Base-by-base conservation (phyloP, 1,284 basidiomycete genomes). In the Ceratobasidium sp. region DNA sequence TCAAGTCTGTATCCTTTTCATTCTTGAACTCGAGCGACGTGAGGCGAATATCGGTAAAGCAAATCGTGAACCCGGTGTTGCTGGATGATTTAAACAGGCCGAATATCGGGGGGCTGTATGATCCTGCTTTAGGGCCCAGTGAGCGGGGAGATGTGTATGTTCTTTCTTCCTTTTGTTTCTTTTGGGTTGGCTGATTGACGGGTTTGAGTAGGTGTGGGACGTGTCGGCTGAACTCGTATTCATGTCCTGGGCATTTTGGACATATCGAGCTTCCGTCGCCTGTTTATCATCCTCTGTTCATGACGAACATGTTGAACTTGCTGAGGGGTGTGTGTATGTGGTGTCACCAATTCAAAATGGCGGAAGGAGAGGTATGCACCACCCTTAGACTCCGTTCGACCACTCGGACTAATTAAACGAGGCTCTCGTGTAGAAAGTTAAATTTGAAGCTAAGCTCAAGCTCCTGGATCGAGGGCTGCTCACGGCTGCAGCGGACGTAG, bases 181-280 rank as follows among this genome's bases (percentile, higher is more conserved):
- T 57, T 33, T 64, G 17, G 19, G 22, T 19, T 57, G 29, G n/a
- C 29, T 56, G 9, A 27, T 17, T 31, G 27, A 9, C 9, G 29
- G 51, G 60, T 57, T 44, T 53, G n/a, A 75, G 48, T 81, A 98
- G 97, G 77, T 99, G 98, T 83, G 86, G 93, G 78, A 98, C 98
- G 83, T 99, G 98, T 83, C 91, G 89, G 74, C 89, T 97, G 78
- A 94, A 91, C 63, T 96, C 95, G 80, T 99, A 93, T 84, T 91
- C 92, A 76, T 99, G 98, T 82, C 97, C 98, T 0, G 98, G 98
- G 7, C 98, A 99, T 84, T 99, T 95, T 85, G 98, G 98, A 22
- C 98, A 99, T 84, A 97, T 99, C 78, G 96, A 99, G 79, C 90
- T 99, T 6, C 96, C 98, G 14, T 89, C 93, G 24, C 96, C 98